Conservation (phyloP, 2,329 filamentous ascomycete species). For the Pseudopithomyces chartarum region DNA sequence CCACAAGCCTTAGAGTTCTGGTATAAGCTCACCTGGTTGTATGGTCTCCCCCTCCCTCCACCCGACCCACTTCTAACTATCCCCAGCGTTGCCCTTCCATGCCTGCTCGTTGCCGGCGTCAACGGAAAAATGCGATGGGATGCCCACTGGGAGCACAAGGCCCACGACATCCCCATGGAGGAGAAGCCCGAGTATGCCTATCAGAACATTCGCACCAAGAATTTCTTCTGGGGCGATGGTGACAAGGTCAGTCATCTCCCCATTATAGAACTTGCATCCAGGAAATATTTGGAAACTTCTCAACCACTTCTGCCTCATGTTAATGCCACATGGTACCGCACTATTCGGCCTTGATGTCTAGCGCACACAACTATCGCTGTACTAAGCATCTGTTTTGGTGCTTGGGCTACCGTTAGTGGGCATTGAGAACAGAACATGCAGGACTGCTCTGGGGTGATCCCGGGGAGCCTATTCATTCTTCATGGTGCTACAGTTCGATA, state of each 20-base stretch:
- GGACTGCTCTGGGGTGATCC: neutral
- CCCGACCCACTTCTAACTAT: slow-evolving; percentile 15
- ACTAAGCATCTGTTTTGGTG: too few species aligned
- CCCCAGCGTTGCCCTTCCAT: slow-evolving; percentile 76
- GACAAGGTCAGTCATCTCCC: slow-evolving; percentile 73
- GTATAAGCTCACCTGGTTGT: slow-evolving; percentile 97
- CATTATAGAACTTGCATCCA: neutral
- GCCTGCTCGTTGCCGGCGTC: slow-evolving; percentile 70
- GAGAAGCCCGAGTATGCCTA: slow-evolving; percentile 93
- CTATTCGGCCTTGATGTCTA: too few species aligned
- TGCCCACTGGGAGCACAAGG: slow-evolving; percentile 97
- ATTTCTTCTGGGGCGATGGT: slow-evolving; percentile 92
- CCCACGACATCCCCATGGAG: slow-evolving; percentile 82
- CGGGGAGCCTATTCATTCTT: neutral
- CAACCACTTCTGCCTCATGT: too few species aligned
- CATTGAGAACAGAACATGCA: too few species aligned
- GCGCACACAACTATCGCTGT: too few species aligned
- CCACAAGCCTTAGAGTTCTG: slow-evolving; percentile 71
- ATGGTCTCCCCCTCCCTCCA: slow-evolving; percentile 51
- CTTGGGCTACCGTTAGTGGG: too few species aligned
- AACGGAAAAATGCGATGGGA: slow-evolving; percentile 93
- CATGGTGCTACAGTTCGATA: neutral
- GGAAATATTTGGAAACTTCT: too few species aligned
- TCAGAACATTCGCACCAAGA: slow-evolving; percentile 97
- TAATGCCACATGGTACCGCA: too few species aligned